Evolutionary conservation across 345 rosid genomes (phyloP).

Genomic region (Camelina neglecta): DNA sequence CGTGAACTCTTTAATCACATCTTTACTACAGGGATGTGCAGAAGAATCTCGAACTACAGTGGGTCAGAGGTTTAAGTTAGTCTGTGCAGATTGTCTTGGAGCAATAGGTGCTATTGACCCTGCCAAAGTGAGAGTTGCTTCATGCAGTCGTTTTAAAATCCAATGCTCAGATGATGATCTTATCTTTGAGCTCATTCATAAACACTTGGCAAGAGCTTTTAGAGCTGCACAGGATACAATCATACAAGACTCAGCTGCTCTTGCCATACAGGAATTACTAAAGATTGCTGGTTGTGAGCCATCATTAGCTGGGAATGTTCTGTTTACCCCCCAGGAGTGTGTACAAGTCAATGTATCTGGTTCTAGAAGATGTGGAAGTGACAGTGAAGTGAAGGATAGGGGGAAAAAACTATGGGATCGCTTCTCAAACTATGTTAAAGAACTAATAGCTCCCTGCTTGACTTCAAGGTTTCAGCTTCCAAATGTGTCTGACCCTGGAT

Average conservation of each 20-base stretch:
- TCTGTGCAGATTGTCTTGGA: conserved; percentile 95
- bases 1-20: conserved; percentile 79
- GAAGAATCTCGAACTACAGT: conserved; percentile 95
- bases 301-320: conserved; percentile 75
- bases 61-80: conserved; percentile 88
- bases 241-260: conserved; percentile 95
- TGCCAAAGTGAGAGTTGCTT: conserved; percentile 77
- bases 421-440: conserved; percentile 91
- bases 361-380: conserved; percentile 45
- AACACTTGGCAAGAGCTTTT: conserved; percentile 92
- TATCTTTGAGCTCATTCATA: conserved; percentile 90
- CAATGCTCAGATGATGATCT: conserved; percentile 99
- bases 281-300: conserved; percentile 98
- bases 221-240: conserved; percentile 96
- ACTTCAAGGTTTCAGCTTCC: conserved; percentile 98
- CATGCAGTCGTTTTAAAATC: conserved; percentile 88
- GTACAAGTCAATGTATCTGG: conserved; percentile 40
- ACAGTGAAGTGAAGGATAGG: conserved; percentile 59
- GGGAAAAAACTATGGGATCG: conserved; percentile 94
- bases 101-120: conserved; percentile 98
- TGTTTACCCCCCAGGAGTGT: conserved; percentile 51
- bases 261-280: conserved; percentile 95
- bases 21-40: conserved; percentile 91
- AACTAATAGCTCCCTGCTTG: conserved; percentile 94
- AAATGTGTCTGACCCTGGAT: conserved; percentile 70